Evolutionary conservation across 1,284 basidiomycete species (phyloP).

Genomic region (Irpex lacteus): DNA sequence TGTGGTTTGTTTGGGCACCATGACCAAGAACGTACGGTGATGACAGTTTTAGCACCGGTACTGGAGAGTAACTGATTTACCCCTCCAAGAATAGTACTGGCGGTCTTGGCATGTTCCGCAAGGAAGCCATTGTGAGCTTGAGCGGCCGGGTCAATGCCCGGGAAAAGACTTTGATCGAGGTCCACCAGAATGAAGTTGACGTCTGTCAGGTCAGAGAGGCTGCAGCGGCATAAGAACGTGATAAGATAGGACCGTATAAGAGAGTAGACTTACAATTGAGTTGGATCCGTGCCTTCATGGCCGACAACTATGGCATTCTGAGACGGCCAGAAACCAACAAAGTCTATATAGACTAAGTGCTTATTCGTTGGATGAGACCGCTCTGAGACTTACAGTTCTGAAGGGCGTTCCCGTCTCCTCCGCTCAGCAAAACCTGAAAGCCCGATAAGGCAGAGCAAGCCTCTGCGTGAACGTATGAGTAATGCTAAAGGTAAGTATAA

Average conservation of each 20-base stretch:
- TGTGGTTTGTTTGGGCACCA: neutral
- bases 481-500: neutral
- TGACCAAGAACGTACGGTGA: conserved; percentile 25
- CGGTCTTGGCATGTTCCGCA: conserved; percentile 42
- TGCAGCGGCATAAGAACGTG: conserved; percentile 15
- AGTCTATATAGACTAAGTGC: conserved; percentile 28
- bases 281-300: conserved; percentile 52
- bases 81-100: conserved; percentile 35
- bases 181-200: conserved; percentile 30
- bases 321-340: conserved; percentile 44
- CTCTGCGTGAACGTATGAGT: conserved; percentile 10
- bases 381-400: conserved; percentile 39
- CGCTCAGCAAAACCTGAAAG: conserved; percentile 42
- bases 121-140: conserved; percentile 49
- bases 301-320: conserved; percentile 47
- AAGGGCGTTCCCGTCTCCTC: conserved; percentile 44
- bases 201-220: conserved; percentile 47
- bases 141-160: conserved; percentile 37
- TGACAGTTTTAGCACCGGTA: conserved; percentile 34
- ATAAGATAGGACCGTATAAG: neutral
- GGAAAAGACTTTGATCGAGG: conserved; percentile 45
- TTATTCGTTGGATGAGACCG: neutral
- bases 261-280: conserved; percentile 33
- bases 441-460: conserved; percentile 42
- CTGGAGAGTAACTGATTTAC: conserved; percentile 34